phyloP scores from a whole-genome alignment of 495 filamentous ascomycete genomes.

The Daldinia grandis region DNA sequence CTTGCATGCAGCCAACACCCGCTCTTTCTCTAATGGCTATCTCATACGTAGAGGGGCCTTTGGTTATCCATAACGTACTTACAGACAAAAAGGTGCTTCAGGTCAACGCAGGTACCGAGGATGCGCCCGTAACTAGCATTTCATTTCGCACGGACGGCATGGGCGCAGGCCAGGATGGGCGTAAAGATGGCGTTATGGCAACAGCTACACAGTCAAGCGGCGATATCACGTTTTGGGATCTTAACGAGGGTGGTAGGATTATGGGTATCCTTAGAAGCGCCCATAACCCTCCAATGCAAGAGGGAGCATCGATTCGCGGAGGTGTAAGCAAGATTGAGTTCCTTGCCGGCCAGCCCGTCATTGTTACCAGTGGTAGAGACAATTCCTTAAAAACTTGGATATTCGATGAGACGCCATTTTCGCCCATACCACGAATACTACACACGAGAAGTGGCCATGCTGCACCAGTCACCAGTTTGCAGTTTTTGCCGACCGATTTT shows the following conservation, averaged over 20 bases:
- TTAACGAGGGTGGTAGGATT: constrained; percentile 84
- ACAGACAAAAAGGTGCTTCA: constrained; percentile 73
- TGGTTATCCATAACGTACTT: constrained; percentile 82
- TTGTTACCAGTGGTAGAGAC: constrained; percentile 89
- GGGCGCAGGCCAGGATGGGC: constrained; percentile 88
- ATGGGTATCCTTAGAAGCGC: constrained; percentile 84
- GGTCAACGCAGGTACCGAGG: constrained; percentile 66
- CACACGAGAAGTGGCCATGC: constrained; percentile 89
- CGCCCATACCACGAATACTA: constrained; percentile 80
- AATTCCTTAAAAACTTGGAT: constrained; percentile 96
- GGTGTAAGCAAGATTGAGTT: constrained; percentile 86
- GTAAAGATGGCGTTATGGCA: constrained; percentile 83
- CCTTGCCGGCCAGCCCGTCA: constrained; percentile 85
- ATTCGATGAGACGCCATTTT: constrained; percentile 87
- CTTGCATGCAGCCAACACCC: constrained; percentile 81
- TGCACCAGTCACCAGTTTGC: constrained; percentile 77
- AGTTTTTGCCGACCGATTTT: constrained; percentile 84
- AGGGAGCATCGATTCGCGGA: constrained; percentile 54
- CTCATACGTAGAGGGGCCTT: constrained; percentile 78
- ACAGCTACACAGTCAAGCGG: constrained; percentile 75
- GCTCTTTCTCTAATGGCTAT: constrained; percentile 87
- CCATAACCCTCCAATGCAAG: constrained; percentile 73
- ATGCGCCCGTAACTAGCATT: constrained; percentile 75
- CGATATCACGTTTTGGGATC: constrained; percentile 94
- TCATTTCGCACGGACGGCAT: constrained; percentile 91